Evolutionary conservation across 179 eudicot species (phyloP).

Genomic region (Beta lomatogona): DNA sequence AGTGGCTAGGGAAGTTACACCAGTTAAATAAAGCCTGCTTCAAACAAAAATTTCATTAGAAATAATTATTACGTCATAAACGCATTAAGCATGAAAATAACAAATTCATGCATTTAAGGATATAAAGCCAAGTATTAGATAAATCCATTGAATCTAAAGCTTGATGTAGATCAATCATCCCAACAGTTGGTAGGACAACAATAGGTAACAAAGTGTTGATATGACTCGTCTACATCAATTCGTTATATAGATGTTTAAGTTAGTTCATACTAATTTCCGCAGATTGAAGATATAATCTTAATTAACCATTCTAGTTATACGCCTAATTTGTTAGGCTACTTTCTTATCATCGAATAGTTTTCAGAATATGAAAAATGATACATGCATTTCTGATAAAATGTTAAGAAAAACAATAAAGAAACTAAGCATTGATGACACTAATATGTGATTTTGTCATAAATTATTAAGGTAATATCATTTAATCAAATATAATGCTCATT

Average conservation of each 20-base stretch:
- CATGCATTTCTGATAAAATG: no score
- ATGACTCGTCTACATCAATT: conserved; percentile 17
- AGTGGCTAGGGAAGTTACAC: conserved; percentile 33
- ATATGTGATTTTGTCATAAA: no score
- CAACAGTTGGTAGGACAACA: conserved; percentile 2
- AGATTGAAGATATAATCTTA: background rate
- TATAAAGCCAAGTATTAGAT: background rate
- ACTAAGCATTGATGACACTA: no score
- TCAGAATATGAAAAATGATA: no score
- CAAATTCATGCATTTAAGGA: conserved; percentile 17
- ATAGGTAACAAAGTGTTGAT: background rate
- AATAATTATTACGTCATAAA: background rate
- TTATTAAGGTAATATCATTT: no score
- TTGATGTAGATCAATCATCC: background rate
- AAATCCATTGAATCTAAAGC: conserved; percentile 22
- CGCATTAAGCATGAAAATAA: background rate
- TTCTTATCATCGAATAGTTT: background rate
- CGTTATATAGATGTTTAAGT: background rate
- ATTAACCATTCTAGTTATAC: background rate
- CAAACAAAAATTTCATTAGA: background rate
- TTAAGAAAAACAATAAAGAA: no score
- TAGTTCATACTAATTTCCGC: background rate
- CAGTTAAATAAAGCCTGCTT: background rate
- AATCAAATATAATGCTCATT: no score
- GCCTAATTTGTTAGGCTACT: no score